Evolutionary conservation across 176 grass and related monocot genomes (phyloP).

Genomic region (Bothriochloa decipiens): DNA sequence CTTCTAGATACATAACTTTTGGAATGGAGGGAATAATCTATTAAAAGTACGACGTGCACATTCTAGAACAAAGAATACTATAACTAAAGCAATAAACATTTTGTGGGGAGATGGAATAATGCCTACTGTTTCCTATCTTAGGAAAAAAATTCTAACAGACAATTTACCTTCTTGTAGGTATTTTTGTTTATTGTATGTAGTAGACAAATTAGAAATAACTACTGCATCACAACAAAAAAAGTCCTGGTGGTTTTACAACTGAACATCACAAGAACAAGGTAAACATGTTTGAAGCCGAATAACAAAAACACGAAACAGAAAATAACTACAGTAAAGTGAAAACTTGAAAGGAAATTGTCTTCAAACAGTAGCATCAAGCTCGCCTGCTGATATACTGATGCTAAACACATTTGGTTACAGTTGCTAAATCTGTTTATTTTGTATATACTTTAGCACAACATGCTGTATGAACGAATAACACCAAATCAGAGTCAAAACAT

Average conservation of each 20-base stretch:
- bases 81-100: background rate
- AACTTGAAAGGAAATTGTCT: background rate
- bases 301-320: constrained; percentile 26
- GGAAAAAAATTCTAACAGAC: background rate
- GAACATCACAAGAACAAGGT: constrained; percentile 28
- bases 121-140: background rate
- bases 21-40: no score
- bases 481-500: constrained; percentile 7
- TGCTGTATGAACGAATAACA: constrained; percentile 10
- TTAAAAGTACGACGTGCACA: no score
- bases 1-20: background rate
- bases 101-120: background rate
- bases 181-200: constrained; percentile 2
- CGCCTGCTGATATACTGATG: background rate
- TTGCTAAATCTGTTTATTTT: constrained; percentile 13
- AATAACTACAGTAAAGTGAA: constrained; percentile 16
- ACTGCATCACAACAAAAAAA: constrained; percentile 27
- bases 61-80: background rate
- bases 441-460: background rate
- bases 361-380: background rate
- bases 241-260: constrained; percentile 1
- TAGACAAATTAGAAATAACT: constrained; percentile 3
- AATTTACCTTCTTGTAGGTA: background rate
- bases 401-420: background rate
- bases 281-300: constrained; percentile 11